Percentiles rank a stretch among this genome's conserved stretches.
These are phyloP conservation scores for Pezicula neosporulosa DNA, from an alignment of 2,329 filamentous ascomycete genomes.

Conservation along the genomic window DNA sequence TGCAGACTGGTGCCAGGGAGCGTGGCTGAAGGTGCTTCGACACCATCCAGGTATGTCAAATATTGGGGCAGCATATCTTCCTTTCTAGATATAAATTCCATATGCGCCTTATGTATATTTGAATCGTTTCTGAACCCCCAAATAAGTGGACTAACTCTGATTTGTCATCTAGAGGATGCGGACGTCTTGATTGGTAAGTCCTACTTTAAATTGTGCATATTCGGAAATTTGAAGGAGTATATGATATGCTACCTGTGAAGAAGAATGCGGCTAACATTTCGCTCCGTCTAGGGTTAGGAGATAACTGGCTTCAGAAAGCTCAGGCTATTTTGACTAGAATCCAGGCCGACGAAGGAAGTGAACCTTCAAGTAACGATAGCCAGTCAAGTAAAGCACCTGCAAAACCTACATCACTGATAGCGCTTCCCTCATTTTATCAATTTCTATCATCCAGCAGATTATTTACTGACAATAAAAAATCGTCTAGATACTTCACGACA, in stretches of 20 bases:
- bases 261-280: not conserved
- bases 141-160: no score
- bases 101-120: no score
- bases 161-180: constrained; percentile 28
- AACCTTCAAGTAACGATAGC: constrained; percentile 21
- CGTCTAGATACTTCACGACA: constrained; percentile 25
- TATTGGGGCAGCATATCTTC: no score
- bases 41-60: constrained; percentile 28
- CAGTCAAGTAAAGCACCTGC: constrained; percentile 10
- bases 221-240: no score
- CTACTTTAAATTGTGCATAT: not conserved
- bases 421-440: no score
- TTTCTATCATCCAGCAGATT: constrained; percentile 19
- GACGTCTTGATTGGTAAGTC: constrained; percentile 37
- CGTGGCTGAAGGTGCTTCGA: constrained; percentile 41
- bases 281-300: constrained; percentile 38
- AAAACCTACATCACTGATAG: not conserved
- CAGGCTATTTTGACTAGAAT: constrained; percentile 46
- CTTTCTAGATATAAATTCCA: no score
- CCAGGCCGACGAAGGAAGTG: constrained; percentile 37
- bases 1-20: constrained; percentile 44
- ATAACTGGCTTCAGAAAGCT: constrained; percentile 47
- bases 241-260: no score
- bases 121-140: no score
- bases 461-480: constrained; percentile 19